phyloP scores from a whole-genome alignment of 1,139 yeast species.

The Lodderomyces theae region DNA sequence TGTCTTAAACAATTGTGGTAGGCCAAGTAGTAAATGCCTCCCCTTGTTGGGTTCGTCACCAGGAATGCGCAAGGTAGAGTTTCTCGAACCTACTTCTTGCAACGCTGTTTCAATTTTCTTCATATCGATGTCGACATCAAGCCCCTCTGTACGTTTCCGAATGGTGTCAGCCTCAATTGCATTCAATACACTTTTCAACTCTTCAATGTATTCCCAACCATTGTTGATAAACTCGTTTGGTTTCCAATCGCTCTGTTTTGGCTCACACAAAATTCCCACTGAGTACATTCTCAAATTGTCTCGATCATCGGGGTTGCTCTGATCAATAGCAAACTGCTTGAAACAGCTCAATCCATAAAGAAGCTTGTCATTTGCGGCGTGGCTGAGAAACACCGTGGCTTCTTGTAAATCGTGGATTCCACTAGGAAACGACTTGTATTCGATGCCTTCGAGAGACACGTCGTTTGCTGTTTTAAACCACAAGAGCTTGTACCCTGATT shows the following conservation, averaged over 20 bases:
- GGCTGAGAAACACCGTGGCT: slow-evolving; percentile 45
- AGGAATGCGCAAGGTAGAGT: background rate
- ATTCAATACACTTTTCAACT: slow-evolving; percentile 42
- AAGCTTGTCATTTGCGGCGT: slow-evolving; percentile 23
- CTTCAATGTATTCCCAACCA: slow-evolving; percentile 57
- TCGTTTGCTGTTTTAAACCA: slow-evolving; percentile 42
- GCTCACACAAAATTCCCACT: slow-evolving; percentile 59
- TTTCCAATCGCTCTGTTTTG: slow-evolving; percentile 40
- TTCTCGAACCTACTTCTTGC: background rate
- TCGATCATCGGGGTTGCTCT: slow-evolving; percentile 30
- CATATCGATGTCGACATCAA: slow-evolving; percentile 6
- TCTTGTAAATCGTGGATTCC: slow-evolving; percentile 67
- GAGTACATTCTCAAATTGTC: slow-evolving; percentile 61
- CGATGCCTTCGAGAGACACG: slow-evolving; percentile 43
- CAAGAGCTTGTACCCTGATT: slow-evolving; percentile 57
- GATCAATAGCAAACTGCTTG: slow-evolving; percentile 24
- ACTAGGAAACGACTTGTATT: slow-evolving; percentile 75
- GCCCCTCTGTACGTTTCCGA: slow-evolving; percentile 18
- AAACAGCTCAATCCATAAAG: slow-evolving; percentile 39
- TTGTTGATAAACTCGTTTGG: slow-evolving; percentile 50
- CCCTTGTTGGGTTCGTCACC: slow-evolving; percentile 16
- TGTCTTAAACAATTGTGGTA: slow-evolving; percentile 45
- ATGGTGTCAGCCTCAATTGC: slow-evolving; percentile 20
- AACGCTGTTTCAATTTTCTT: slow-evolving; percentile 10
- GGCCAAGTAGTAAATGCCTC: slow-evolving; percentile 51